Base-by-base conservation (phyloP, 352 stramenopile genomes). In the Plasmopara viticola region DNA sequence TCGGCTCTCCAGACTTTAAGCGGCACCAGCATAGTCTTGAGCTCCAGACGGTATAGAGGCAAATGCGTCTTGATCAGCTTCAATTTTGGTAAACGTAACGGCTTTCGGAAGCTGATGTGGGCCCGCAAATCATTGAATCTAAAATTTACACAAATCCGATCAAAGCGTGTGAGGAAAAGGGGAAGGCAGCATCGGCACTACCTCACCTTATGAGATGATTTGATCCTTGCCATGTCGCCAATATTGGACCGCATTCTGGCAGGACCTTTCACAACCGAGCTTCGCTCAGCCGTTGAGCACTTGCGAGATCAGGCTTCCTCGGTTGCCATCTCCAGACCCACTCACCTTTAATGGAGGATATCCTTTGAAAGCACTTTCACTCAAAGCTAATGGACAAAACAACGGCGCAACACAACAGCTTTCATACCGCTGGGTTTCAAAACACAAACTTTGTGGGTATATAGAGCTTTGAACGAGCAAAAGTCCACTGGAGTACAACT, bases 11-110 rank as follows among this genome's bases (percentile, higher is more conserved):
- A 46, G 9, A 33, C 13, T n/a, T 17, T 10, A 17, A 30, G 7
- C 41, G 5, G 1, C 2, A 35, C 4, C 6, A 10, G 6, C 15
- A 15, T 5, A 10, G 88, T 90, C 2, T 7, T 6, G 14, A 33
- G 6, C 31, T 14, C 31, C 31, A 35, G 17, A 17, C 5, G 17
- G 9, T 15, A 34, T 15, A 9, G 17, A 9, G 82, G 76, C 89
- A 85, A 89, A 2, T 35, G 31, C 5, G 31, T 35, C 31, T 4
- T 8, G 31, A 35, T 12, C 4, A 5, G 1, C 10, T 61, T 17
- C 18, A 46, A 34, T 33, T 17, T 18, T 46, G 41, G 41, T 7
- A 33, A 3, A 30, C 30, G 20, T 46, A n/a, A 33, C 4, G 41
- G 9, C 30, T 34, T 8, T 2, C 31, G 1, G 4, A 34, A 33